A percentile compares a stretch with the other conserved stretches of the same genome.
Conservation (phyloP, 106 monocot species). For the Posidonia australis region DNA sequence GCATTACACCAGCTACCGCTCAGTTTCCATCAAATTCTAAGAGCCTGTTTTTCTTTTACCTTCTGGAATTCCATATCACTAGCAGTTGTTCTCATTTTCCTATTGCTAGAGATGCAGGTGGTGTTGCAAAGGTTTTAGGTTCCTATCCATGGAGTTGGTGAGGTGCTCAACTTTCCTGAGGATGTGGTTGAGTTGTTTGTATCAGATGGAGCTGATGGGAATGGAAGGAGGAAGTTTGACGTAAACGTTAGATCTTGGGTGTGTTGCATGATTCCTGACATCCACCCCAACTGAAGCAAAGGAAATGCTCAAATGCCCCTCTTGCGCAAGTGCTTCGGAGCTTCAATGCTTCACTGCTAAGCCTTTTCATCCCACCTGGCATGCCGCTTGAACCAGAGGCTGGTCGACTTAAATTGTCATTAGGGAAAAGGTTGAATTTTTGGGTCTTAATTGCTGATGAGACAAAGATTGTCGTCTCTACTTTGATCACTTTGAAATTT, state of each 20-base stretch:
- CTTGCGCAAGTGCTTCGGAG: neutral
- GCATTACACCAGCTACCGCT: neutral
- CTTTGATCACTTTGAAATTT: no score
- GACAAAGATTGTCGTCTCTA: no score
- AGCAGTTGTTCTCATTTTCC: neutral
- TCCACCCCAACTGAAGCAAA: conserved; percentile 27
- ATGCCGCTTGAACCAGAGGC: neutral
- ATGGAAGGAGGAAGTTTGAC: conserved; percentile 21
- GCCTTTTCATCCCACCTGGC: conserved; percentile 1
- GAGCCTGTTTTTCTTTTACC: no score
- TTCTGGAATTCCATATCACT: neutral
- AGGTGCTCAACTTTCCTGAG: neutral
- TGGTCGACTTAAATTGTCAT: no score
- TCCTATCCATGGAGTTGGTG: conserved; percentile 12
- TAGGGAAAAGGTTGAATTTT: no score
- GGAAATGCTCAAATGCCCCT: neutral
- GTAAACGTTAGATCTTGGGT: conserved; percentile 25
- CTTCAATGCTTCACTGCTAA: conserved; percentile 2
- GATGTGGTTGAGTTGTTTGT: conserved; percentile 3
- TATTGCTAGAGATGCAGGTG: no score
- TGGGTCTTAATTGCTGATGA: no score
- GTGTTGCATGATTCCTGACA: conserved; percentile 14
- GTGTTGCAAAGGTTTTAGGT: neutral
- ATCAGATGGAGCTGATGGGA: neutral
- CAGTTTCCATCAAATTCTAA: no score